Evolutionary conservation across 2,329 filamentous ascomycete genomes (phyloP).

Genomic region (Claviceps sp.): DNA sequence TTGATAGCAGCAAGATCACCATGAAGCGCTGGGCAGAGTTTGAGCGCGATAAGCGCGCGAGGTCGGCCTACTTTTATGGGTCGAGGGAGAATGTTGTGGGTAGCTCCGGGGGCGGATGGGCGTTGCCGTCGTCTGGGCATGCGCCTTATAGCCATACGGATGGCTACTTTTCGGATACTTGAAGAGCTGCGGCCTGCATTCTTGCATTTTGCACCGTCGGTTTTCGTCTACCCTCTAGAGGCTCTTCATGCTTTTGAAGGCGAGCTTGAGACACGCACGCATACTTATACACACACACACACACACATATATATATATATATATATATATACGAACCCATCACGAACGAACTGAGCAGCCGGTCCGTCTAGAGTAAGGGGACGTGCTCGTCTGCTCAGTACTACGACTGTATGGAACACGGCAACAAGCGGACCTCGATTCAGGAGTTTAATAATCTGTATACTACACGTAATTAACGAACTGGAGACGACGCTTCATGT

Average conservation of each 20-base stretch:
- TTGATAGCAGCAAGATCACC: slow-evolving; percentile 96
- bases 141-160: slow-evolving; percentile 29
- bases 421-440: background rate
- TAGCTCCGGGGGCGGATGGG: slow-evolving; percentile 26
- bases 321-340: background rate
- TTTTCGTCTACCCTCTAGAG: too few species aligned
- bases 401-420: too few species aligned
- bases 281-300: too few species aligned
- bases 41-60: slow-evolving; percentile 50
- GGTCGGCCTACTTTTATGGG: slow-evolving; percentile 35
- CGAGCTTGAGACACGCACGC: too few species aligned
- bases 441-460: background rate
- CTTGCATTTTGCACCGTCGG: too few species aligned
- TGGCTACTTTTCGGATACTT: slow-evolving; percentile 42
- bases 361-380: too few species aligned
- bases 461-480: background rate
- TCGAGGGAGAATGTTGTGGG: slow-evolving; percentile 36
- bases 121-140: slow-evolving; percentile 26
- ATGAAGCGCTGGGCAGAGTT: slow-evolving; percentile 99
- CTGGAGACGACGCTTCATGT: background rate
- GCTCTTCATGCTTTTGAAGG: too few species aligned
- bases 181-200: background rate
- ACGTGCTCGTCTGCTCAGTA: too few species aligned
- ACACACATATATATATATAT: background rate
- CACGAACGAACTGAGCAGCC: too few species aligned